Base-by-base conservation (phyloP, 164 flowering plant genomes). In the Dillenia suffruticosa region DNA sequence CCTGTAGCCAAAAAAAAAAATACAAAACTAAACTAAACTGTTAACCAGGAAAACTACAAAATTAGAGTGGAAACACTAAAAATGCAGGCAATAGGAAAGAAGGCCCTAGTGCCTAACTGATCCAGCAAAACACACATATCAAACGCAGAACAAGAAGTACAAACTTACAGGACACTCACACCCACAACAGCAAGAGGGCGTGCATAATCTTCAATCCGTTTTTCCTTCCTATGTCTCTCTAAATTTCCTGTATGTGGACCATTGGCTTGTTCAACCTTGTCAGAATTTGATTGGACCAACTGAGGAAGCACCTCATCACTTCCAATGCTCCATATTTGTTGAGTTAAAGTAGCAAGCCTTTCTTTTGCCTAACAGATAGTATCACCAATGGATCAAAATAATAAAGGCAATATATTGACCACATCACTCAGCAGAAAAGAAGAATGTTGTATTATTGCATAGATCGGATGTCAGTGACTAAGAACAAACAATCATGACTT, bases 161-260 rank as follows among this genome's bases (percentile, higher is more conserved):
- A 59, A 49, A 80, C 96, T 88, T 83, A 94, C 99, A 89, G 66
- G 19, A 89, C 90, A 62, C 99, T 92, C 48, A 81, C 97, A 46
- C 94, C 93, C 16, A 92, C 83, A 73, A 94, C 96, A 51, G 99
- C 86, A 47, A 83, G 84, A 44, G 99, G 96, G 0, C 78, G 79
- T 50, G 97, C 92, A 75, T 84, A 88, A 52, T 89, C 97, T 70
- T 88, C 96, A 68, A 91, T 78, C 61, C 72, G 75, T 70, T 82
- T 89, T 32, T 84, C 87, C 66, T 61, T 79, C 56, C 22, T 70
- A 44, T 74, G 74, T 57, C 48, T 46, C 32, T 52, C 54, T 13
- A 47, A 49, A 59, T 73, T 49, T 19, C 46, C 64, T n/a, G 12
- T 51, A 12, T 69, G 54, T 67, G 78, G 54, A 47, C 12, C 17